Evolutionary conservation across 2,329 filamentous ascomycete genomes (phyloP).

Genomic region (Pseudocercospora eumusae): DNA sequence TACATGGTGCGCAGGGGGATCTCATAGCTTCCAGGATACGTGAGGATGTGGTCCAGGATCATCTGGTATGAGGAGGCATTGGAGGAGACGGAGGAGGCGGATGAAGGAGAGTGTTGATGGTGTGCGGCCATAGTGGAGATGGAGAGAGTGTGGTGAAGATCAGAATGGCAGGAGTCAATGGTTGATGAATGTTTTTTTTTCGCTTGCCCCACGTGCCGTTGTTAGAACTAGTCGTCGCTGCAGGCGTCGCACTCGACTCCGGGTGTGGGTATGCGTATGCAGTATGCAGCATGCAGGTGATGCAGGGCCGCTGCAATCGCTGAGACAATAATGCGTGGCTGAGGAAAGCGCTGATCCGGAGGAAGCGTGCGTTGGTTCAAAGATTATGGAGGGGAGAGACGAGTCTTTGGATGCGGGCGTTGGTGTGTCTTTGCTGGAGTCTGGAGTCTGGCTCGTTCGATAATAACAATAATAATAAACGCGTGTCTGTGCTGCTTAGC

Average conservation of each 20-base stretch:
- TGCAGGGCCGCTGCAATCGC: conserved; percentile 9
- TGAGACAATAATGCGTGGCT: conserved; percentile 5
- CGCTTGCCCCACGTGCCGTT: not conserved
- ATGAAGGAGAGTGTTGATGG: conserved; percentile 29
- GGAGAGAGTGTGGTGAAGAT: not conserved
- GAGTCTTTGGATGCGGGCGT: not conserved
- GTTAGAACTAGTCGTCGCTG: not conserved
- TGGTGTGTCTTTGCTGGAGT: not conserved
- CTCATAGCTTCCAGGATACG: conserved; percentile 64
- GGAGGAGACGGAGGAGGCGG: conserved; percentile 38
- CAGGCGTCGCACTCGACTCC: conserved; percentile 1
- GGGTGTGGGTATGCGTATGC: conserved; percentile 3
- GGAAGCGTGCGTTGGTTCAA: not conserved
- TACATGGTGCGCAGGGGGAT: conserved; percentile 69
- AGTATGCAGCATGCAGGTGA: not conserved
- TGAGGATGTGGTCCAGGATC: conserved; percentile 61
- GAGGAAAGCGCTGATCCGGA: not conserved
- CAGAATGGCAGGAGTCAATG: conserved; percentile 8
- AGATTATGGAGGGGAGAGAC: not conserved
- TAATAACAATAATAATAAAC: too few species aligned
- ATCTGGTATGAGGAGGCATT: conserved; percentile 47
- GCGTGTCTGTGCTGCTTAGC: not conserved
- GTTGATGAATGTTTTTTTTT: conserved; percentile 9
- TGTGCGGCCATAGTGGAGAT: conserved; percentile 15
- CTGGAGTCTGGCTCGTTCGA: too few species aligned